Percentiles rank a stretch among this genome's conserved stretches.
Conservation (phyloP, 495 filamentous ascomycete genomes). For the Sphaerosporella brunnea region DNA sequence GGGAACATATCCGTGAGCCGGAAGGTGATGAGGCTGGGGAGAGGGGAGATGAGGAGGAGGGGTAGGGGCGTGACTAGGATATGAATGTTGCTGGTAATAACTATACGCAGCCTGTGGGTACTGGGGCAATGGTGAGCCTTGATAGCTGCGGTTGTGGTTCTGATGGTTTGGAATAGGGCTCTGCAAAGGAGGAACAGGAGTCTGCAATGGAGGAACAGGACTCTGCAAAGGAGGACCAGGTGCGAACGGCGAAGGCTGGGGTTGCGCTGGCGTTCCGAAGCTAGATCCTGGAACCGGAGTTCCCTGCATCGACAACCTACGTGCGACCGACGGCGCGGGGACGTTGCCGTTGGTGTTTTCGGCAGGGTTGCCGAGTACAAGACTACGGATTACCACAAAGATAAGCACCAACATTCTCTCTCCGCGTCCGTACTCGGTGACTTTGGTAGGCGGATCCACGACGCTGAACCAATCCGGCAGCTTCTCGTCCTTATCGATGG, state of each 20-base stretch:
- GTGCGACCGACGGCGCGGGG: no score
- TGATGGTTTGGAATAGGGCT: constrained; percentile 6
- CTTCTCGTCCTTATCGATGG: constrained; percentile 20
- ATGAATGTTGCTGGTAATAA: constrained; percentile 8
- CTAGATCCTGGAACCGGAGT: background rate
- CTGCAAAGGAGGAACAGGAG: constrained; percentile 4
- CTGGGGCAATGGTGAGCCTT: no score
- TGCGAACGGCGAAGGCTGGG: background rate
- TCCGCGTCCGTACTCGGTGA: constrained; percentile 12
- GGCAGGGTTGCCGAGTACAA: background rate
- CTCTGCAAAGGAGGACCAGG: background rate
- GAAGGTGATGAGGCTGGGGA: background rate
- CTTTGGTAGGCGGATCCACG: constrained; percentile 18
- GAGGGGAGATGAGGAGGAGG: background rate
- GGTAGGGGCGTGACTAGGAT: background rate
- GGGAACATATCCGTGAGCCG: constrained; percentile 4
- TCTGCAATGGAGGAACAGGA: background rate
- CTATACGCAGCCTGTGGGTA: background rate
- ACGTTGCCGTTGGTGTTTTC: background rate
- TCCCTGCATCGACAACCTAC: background rate
- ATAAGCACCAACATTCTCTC: constrained; percentile 20
- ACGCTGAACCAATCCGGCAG: constrained; percentile 26
- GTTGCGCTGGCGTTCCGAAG: background rate
- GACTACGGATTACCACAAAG: constrained; percentile 15
- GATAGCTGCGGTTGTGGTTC: background rate